phyloP scores from a whole-genome alignment of 495 filamentous ascomycete genomes.

The Chaetomium cochliodes region DNA sequence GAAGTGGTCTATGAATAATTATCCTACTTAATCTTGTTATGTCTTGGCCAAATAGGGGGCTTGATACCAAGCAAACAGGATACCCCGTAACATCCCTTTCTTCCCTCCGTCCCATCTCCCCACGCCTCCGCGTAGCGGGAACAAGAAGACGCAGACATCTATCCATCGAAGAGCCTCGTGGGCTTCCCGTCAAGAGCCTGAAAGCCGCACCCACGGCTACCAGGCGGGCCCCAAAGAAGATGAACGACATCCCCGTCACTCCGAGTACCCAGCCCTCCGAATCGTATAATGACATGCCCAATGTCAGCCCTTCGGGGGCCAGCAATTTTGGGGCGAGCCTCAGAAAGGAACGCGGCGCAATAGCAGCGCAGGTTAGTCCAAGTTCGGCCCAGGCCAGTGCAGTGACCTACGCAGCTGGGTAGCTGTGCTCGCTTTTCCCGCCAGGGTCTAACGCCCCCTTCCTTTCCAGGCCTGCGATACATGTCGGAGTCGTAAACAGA shows the following conservation, averaged over 20 bases:
- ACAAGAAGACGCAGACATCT: neutral
- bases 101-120: neutral
- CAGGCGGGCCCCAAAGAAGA: constrained; percentile 15
- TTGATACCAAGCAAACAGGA: constrained; percentile 6
- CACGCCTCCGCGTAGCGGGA: constrained; percentile 10
- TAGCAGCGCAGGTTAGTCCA: constrained; percentile 47
- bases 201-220: neutral
- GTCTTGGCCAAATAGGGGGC: constrained; percentile 16
- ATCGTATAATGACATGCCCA: neutral
- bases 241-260: constrained; percentile 23
- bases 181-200: constrained; percentile 1
- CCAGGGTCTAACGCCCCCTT: neutral
- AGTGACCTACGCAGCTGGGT: no score
- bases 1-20: neutral
- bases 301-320: constrained; percentile 11
- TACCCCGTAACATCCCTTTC: constrained; percentile 9
- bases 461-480: constrained; percentile 69
- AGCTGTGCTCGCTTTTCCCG: neutral
- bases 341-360: constrained; percentile 49
- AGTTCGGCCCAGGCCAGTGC: neutral
- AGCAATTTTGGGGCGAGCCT: constrained; percentile 19
- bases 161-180: constrained; percentile 1
- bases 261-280: constrained; percentile 18
- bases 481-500: constrained; percentile 81
- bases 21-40: constrained; percentile 6